phyloP scores from a whole-genome alignment of 208 protist species.

The Leptomonas seymouri region DNA sequence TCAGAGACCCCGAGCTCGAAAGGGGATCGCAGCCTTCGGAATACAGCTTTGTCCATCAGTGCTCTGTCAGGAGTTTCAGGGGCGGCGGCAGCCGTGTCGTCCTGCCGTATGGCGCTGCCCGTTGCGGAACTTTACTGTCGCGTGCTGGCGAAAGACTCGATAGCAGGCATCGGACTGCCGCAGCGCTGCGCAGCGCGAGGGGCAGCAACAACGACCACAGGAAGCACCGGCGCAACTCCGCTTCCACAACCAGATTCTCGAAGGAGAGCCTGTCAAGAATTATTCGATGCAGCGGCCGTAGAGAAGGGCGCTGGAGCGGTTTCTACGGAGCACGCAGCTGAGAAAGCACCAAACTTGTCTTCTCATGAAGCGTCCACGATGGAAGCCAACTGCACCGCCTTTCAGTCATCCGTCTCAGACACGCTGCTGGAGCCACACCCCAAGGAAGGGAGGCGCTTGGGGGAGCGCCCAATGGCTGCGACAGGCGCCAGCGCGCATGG shows the following conservation, averaged over 20 bases:
- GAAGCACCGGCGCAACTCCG: not conserved
- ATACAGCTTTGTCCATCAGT: no score
- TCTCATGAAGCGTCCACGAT: not conserved
- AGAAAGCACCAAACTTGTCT: no score
- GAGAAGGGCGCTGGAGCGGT: not conserved
- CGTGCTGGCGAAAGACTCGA: constrained; percentile 17
- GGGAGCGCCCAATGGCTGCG: not conserved
- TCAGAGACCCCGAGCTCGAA: no score
- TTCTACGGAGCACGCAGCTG: not conserved
- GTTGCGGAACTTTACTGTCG: constrained; percentile 14
- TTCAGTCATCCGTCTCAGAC: constrained; percentile 8
- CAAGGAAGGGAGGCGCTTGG: not conserved
- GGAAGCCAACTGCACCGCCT: constrained; percentile 7
- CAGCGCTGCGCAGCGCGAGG: not conserved
- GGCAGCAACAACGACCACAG: not conserved
- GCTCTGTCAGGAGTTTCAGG: no score
- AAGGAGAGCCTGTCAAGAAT: not conserved
- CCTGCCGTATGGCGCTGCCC: not conserved
- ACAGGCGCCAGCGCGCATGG: not conserved
- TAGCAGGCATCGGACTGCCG: constrained; percentile 20
- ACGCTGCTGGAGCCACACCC: not conserved
- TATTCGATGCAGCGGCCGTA: no score
- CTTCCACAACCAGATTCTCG: not conserved
- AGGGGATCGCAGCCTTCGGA: no score
- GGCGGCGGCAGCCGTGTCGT: not conserved